Conservation (phyloP, 371 early-diverging fungal species). For the Globomyces sp. region DNA sequence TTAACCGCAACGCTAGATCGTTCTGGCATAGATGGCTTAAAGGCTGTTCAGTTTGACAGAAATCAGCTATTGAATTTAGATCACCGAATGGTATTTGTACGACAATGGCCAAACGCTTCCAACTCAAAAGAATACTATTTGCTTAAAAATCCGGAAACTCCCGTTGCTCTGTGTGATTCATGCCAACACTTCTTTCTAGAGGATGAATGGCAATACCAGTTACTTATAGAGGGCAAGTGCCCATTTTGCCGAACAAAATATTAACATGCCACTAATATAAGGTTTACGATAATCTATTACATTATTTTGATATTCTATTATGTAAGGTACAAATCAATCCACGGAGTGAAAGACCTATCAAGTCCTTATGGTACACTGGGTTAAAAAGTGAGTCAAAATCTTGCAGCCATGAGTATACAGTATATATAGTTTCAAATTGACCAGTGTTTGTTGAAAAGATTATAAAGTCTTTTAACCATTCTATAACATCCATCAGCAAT, state of each 20-base stretch:
- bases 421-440: too few species aligned
- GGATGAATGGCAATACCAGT: conserved; percentile 51
- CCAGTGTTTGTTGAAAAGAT: too few species aligned
- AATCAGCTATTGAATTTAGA: conserved; percentile 31
- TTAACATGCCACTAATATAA: neutral
- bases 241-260: conserved; percentile 45
- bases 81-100: conserved; percentile 33
- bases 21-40: neutral
- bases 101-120: conserved; percentile 32
- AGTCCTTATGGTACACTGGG: conserved; percentile 2
- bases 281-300: neutral
- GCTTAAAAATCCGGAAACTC: conserved; percentile 31
- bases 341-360: neutral
- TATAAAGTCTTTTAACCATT: too few species aligned
- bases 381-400: neutral
- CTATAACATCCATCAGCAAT: too few species aligned
- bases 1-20: neutral
- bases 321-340: neutral
- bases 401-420: neutral
- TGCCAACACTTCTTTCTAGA: conserved; percentile 51
- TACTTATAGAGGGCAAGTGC: conserved; percentile 41
- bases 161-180: conserved; percentile 36
- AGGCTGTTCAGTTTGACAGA: conserved; percentile 24
- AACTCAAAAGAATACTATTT: conserved; percentile 36
- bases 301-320: conserved; percentile 2